Evolutionary conservation across 352 stramenopile species (phyloP), one percentile per base, ranked within the genome.

Genomic region (Blastocystis sp.): DNA sequence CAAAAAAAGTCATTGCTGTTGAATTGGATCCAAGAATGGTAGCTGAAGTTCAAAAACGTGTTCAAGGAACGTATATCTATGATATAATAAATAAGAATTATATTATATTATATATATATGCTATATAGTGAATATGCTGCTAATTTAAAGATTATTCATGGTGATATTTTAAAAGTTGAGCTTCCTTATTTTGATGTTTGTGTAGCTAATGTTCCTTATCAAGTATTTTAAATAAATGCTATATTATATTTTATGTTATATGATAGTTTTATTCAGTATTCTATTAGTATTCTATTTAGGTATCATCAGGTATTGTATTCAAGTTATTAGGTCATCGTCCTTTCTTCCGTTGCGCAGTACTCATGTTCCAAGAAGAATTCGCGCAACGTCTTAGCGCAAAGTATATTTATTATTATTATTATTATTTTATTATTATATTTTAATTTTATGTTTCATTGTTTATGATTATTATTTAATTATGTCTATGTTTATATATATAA

Each of bases 361-460:
- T 98, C 73, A 96, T 99, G 92, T 95, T 98, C 70, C 90, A 94
- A 65, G 80, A 91, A 54, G 91, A 97, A 68, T 99, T 99, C 64
- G 91, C 92, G 25, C 83, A 96, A 72, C 80, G 91, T 9, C 71
- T 99, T n/a, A 92, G 84, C 35, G 90, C 89, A 55, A 86, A 86
- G 75, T 80, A 72, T 35, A 70, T 6, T 11, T 4, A 44, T 45
- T 44, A 10, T 2, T 1, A 16, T 30, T 6, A 39, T 27, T 59
- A 21, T 30, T 2, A 11, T 7, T 7, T 49, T n/a, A n/a, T n/a
- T n/a, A n/a, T n/a, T n/a, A n/a, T n/a, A n/a, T 2, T 68, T 28
- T 32, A 13, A 0, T 57, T 5, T 0, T 62, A 23, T 41, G 77
- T n/a, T n/a, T n/a, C n/a, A n/a, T n/a, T n/a, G n/a, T n/a, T n/a